Evolutionary conservation across 1,139 yeast species (phyloP).

Genomic region (Zygoascus meyerae): DNA sequence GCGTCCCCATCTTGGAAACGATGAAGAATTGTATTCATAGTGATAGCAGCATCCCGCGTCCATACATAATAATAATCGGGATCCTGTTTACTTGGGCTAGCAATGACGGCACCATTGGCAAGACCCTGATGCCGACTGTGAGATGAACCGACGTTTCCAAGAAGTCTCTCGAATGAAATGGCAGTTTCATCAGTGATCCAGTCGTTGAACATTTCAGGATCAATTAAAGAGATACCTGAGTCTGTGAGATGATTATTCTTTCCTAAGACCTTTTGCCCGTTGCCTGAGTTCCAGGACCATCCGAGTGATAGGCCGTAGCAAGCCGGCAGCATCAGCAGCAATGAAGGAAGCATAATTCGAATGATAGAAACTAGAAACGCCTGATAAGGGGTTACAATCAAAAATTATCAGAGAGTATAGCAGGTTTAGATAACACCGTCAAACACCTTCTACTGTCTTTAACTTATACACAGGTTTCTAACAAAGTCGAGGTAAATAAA

Average conservation of each 20-base stretch:
- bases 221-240: slow-evolving; percentile 22
- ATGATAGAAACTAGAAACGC: too few relatives aligned
- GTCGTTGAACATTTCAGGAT: slow-evolving; percentile 40
- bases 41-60: slow-evolving; percentile 86
- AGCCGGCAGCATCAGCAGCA: neutral
- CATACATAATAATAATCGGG: slow-evolving; percentile 89
- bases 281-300: neutral
- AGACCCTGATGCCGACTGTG: slow-evolving; percentile 37
- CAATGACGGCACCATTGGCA: slow-evolving; percentile 66
- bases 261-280: neutral
- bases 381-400: too few relatives aligned
- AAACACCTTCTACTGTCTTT: too few relatives aligned
- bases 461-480: too few relatives aligned
- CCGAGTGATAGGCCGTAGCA: slow-evolving; percentile 1
- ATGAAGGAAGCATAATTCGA: too few relatives aligned
- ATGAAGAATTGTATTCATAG: slow-evolving; percentile 60
- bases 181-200: slow-evolving; percentile 54
- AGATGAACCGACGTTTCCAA: slow-evolving; percentile 60
- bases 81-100: slow-evolving; percentile 62
- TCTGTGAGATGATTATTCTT: neutral
- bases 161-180: slow-evolving; percentile 48
- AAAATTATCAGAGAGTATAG: too few relatives aligned
- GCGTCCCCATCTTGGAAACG: slow-evolving; percentile 29
- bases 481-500: too few relatives aligned
- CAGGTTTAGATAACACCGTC: too few relatives aligned